Percentiles rank a stretch among this genome's conserved stretches.
Evolutionary conservation across 192 early-diverging fungal species (phyloP).

Genomic region (Linnemannia zychae): DNA sequence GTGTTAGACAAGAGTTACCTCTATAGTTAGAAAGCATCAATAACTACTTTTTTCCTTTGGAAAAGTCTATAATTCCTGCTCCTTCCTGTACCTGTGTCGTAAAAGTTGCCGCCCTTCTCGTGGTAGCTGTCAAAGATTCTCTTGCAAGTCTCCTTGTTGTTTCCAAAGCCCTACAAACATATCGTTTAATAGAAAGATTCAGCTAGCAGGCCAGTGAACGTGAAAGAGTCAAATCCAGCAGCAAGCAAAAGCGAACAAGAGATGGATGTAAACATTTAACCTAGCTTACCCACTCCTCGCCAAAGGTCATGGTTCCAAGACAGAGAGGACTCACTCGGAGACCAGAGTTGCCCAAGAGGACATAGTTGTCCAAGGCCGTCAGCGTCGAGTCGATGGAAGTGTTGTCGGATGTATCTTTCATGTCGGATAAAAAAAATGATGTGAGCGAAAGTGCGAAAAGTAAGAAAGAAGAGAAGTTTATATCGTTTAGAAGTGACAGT

Average conservation of each 20-base stretch:
- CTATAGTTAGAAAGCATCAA: not conserved
- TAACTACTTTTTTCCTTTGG: too few species aligned
- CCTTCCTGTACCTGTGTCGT: conserved; percentile 61
- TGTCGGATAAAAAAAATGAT: not conserved
- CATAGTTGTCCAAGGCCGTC: conserved; percentile 53
- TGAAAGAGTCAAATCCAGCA: not conserved
- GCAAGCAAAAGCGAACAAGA: not conserved
- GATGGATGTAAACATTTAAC: not conserved
- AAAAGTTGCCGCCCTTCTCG: conserved; percentile 64
- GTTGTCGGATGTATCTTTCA: conserved; percentile 45
- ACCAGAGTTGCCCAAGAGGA: conserved; percentile 49
- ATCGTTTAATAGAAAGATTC: not conserved
- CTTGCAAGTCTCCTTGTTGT: conserved; percentile 59
- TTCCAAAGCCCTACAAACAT: conserved; percentile 48
- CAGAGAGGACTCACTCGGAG: conserved; percentile 57
- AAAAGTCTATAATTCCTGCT: too few species aligned
- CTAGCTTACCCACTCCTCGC: conserved; percentile 48
- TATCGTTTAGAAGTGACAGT: not conserved
- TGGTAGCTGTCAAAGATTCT: conserved; percentile 63
- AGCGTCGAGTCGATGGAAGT: conserved; percentile 29
- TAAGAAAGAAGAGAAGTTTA: not conserved
- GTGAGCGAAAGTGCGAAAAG: not conserved
- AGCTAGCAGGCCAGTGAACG: not conserved
- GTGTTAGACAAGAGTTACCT: not conserved
- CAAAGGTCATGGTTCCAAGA: conserved; percentile 59